Evolutionary conservation across 345 rosid species (phyloP), one percentile per base, ranked within the genome.

Genomic region (Euclidium syriacum): DNA sequence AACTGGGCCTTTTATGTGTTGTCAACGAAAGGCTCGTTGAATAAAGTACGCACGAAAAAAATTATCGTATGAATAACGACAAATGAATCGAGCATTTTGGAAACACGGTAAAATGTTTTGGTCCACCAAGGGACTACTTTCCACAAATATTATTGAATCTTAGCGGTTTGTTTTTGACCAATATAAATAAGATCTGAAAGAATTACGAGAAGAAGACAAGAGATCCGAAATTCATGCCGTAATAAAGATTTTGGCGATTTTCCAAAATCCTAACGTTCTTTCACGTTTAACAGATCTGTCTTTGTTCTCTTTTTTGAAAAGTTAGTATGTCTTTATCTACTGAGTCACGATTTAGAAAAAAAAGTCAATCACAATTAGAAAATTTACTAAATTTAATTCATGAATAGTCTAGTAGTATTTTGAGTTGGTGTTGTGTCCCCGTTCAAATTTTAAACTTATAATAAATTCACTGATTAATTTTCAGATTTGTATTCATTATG

Each of bases 271-370:
- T 23, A n/a, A 55, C 51, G 18, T 55, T 34, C 29, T 54, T 34
- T 55, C 55, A 65, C 56, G 63, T 46, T 55, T 29, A n/a, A 2
- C 36, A 7, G 36, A 46, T 10, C 38, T 65, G 49, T 35, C 63
- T 3, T 25, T 11, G 6, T 24, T n/a, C 1, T 30, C 27, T 25
- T 38, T 23, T 24, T 50, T 18, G 29, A n/a, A n/a, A n/a, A n/a
- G n/a, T n/a, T n/a, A 3, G 1, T 29, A 9, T 39, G 34, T 33
- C 55, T 18, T 34, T 29, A 1, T 33, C 27, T 32, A 35, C 44
- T 54, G 47, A 9, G 30, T 27, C 50, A 66, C 41, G 39, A 17
- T 35, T 11, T 24, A 8, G 29, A 34, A 44, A 1, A 41, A 0
- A 1, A 41, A 0, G 18, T 30, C n/a, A 12, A 29, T 6, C 38